These are phyloP conservation scores for Pontederia paniculata DNA, from an alignment of 176 grass and related monocot genomes.

Conservation along the genomic window DNA sequence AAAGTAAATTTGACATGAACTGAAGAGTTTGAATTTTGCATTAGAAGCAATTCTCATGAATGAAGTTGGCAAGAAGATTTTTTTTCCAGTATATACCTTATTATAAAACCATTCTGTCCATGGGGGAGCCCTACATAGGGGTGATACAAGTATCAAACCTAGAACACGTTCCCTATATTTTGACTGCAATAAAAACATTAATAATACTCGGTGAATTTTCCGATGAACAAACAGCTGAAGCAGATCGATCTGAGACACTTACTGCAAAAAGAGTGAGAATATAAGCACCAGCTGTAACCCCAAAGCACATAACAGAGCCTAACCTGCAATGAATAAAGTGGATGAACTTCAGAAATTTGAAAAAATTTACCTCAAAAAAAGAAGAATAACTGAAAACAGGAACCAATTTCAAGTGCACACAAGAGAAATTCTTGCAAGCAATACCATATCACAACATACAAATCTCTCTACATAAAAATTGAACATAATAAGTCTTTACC, in stretches of 20 bases:
- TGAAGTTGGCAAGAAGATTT: not conserved
- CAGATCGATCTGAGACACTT: constrained; percentile 25
- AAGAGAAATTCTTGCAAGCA: too few relatives aligned
- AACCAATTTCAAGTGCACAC: not conserved
- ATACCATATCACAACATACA: too few relatives aligned
- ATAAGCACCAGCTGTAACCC: constrained; percentile 88
- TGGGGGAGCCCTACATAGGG: constrained; percentile 73
- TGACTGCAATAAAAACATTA: constrained; percentile 35
- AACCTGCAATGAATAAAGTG: constrained; percentile 46
- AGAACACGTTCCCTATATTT: constrained; percentile 90
- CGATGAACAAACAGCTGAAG: constrained; percentile 4
- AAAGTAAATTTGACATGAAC: constrained; percentile 90
- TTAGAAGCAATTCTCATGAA: not conserved
- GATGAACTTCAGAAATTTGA: constrained; percentile 27
- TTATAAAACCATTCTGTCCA: constrained; percentile 96
- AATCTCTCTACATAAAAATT: too few relatives aligned
- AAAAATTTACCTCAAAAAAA: too few relatives aligned
- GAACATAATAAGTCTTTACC: constrained; percentile 38
- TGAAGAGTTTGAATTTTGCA: constrained; percentile 14
- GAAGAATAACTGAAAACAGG: too few relatives aligned
- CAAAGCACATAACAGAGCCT: constrained; percentile 98
- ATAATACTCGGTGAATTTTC: constrained; percentile 1
- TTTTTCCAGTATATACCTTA: constrained; percentile 43
- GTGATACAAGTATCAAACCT: constrained; percentile 89
- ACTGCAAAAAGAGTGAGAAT: constrained; percentile 95